A percentile compares a stretch with the other conserved stretches of the same genome.
These are phyloP conservation scores for Vaccinium myrtillus DNA, from an alignment of 148 eudicot genomes.

Conservation along the genomic window DNA sequence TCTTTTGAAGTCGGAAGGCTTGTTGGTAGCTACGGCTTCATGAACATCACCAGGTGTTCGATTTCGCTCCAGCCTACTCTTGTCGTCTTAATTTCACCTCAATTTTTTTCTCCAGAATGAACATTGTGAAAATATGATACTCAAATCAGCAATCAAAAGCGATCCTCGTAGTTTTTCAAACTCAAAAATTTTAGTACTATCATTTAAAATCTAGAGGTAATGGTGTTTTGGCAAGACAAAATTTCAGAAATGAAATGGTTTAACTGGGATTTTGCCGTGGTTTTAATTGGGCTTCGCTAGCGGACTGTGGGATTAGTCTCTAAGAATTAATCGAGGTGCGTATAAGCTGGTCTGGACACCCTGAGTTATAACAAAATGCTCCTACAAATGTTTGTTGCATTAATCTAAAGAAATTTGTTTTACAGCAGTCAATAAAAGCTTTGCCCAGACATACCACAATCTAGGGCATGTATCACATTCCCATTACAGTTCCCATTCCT, in stretches of 20 bases:
- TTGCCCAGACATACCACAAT: not conserved
- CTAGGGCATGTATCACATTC: not conserved
- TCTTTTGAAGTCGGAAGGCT: constrained; percentile 82
- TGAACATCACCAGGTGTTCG: constrained; percentile 72
- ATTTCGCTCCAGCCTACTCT: not conserved
- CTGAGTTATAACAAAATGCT: not conserved
- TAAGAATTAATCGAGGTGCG: too few species aligned
- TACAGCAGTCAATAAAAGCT: not conserved
- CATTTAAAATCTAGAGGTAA: too few species aligned
- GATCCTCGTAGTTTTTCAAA: too few species aligned
- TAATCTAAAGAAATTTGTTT: not conserved
- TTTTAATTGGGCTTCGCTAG: too few species aligned
- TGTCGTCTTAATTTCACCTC: not conserved
- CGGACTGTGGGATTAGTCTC: too few species aligned
- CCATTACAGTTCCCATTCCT: not conserved
- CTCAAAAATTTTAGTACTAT: too few species aligned
- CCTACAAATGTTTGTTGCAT: not conserved
- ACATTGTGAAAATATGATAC: too few species aligned
- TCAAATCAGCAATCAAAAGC: too few species aligned
- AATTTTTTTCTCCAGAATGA: not conserved
- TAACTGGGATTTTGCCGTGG: too few species aligned
- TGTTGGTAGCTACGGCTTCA: constrained; percentile 88
- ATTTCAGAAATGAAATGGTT: too few species aligned
- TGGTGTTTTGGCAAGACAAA: too few species aligned
- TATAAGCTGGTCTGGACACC: too few species aligned